Evolutionary conservation across 768 basidiomycete genomes (phyloP).

Genomic region (Termitomyces eurrhizus): DNA sequence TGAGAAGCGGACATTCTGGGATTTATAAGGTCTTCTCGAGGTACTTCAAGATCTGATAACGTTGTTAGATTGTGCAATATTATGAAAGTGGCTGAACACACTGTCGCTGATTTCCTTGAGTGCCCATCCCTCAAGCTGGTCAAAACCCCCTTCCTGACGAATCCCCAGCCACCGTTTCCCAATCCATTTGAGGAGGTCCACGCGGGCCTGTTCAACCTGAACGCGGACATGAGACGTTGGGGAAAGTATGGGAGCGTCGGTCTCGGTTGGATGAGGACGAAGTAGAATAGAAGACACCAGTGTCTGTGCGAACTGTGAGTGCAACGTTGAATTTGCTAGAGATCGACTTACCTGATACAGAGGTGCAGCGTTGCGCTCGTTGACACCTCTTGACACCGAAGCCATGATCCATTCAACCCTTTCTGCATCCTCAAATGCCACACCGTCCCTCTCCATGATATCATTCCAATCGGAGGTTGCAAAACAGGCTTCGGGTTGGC

Average conservation of each 20-base stretch:
- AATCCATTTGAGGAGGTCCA: conserved; percentile 71
- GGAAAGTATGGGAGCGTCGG: conserved; percentile 57
- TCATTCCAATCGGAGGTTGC: conserved; percentile 67
- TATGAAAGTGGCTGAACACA: conserved; percentile 32
- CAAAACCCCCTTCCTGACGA: conserved; percentile 76
- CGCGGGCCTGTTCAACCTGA: conserved; percentile 67
- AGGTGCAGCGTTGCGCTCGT: conserved; percentile 56
- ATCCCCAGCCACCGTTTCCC: conserved; percentile 74
- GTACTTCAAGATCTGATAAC: conserved; percentile 70
- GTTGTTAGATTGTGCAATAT: background rate
- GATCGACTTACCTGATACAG: conserved; percentile 67
- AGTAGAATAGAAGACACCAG: conserved; percentile 73
- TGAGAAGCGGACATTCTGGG: conserved; percentile 24
- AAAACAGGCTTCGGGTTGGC: conserved; percentile 61
- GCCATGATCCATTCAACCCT: conserved; percentile 75
- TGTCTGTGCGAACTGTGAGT: conserved; percentile 36
- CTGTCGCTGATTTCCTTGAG: conserved; percentile 84
- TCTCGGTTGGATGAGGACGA: conserved; percentile 57
- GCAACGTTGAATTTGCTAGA: background rate
- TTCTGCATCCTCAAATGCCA: conserved; percentile 74
- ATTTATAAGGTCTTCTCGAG: conserved; percentile 67
- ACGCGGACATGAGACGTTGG: conserved; percentile 67
- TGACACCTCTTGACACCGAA: conserved; percentile 56
- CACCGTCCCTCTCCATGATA: conserved; percentile 70
- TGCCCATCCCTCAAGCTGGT: conserved; percentile 71